Percentiles rank a stretch among this genome's conserved stretches.
Evolutionary conservation across 306 rosid species (phyloP).

Genomic region (Lablab purpureus): DNA sequence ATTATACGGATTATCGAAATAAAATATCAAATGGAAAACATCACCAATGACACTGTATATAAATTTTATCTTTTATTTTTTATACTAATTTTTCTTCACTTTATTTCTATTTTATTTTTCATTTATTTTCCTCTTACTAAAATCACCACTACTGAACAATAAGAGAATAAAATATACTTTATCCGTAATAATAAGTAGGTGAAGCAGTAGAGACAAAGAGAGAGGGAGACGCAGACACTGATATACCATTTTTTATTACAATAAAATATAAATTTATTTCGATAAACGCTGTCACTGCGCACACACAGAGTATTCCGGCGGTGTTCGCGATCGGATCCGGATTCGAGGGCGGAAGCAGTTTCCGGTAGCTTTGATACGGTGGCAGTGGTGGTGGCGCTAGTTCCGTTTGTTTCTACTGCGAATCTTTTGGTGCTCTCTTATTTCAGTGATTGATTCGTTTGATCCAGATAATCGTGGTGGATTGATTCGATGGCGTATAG

Average conservation of each 20-base stretch:
- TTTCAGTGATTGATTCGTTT: background rate
- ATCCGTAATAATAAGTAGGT: no score
- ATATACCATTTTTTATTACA: background rate
- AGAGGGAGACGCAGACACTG: background rate
- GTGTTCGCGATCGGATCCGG: slow-evolving; percentile 39
- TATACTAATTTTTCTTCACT: no score
- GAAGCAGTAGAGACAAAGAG: background rate
- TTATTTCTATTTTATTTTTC: no score
- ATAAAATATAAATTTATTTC: background rate
- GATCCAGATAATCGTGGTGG: slow-evolving; percentile 19
- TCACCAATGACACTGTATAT: no score
- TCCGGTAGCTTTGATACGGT: background rate
- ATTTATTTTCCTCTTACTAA: no score
- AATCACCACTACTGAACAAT: no score
- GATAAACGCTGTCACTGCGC: slow-evolving; percentile 14
- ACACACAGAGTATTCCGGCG: background rate
- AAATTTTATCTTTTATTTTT: no score
- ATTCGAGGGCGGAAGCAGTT: background rate
- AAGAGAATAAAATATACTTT: background rate
- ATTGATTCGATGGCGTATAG: slow-evolving; percentile 68
- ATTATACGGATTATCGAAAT: no score
- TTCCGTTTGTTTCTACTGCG: slow-evolving; percentile 19
- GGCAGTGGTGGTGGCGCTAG: background rate
- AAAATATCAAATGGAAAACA: no score
- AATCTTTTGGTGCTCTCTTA: background rate